Evolutionary conservation across 768 basidiomycete genomes (phyloP), one percentile per base, ranked within the genome.

Genomic region (Podaxis sp.): DNA sequence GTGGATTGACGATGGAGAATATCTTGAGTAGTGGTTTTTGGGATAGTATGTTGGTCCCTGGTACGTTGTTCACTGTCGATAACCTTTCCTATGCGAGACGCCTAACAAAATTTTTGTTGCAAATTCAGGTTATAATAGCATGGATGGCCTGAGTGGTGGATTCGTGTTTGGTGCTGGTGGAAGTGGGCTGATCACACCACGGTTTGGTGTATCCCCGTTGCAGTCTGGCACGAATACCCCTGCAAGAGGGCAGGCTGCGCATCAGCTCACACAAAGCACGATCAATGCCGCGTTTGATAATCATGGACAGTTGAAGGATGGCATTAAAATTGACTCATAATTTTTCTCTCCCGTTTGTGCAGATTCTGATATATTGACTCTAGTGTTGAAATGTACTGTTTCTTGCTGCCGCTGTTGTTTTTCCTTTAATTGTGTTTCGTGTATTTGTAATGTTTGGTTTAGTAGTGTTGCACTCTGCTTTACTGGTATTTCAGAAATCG

Each of bases 41-140:
- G 93, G 93, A 94, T 73, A 93, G 82, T 66, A 86, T 94, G 68
- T 83, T 94, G 38, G 88, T 94, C 25, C 93, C 93, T 65, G 93
- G 91, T 91, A 69, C 61, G 87, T 80, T 50, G 47, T 43, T 63
- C 33, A 33, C 2, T 0, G 33, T 57, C 29, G 46, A 47, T 51
- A 17, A 60, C 40, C 55, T 41, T 50, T 22, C 51, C 8, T 49
- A 22, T 36, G 29, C 9, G 13, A 0, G n/a, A 50, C 1, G 49
- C 12, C 5, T 50, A 24, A 50, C 13, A 1, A 27, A 15, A n/a
- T 19, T 33, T 11, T 52, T 38, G n/a, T n/a, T 19, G 53, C 3
- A 13, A 24, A 64, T 57, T 2, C 60, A 93, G 92, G 93, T 2
- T 94, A 91, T 68, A 90, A 90, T 66, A 82, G 87, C 19, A 82